phyloP scores from a whole-genome alignment of 2,329 filamentous ascomycete genomes.

The Epicoccum nigrum region DNA sequence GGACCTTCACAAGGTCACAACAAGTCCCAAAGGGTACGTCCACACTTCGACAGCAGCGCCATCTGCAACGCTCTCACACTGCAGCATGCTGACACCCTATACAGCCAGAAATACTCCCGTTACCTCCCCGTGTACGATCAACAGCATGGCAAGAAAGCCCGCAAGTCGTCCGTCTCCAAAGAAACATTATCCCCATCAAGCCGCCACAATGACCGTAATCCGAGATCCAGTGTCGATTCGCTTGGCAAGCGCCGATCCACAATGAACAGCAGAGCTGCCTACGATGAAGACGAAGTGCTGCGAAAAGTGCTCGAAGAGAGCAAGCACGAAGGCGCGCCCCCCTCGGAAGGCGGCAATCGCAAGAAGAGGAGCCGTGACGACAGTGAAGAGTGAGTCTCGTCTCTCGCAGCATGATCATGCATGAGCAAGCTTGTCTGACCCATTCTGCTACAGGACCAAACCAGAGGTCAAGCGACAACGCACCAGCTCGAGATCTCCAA shows the following conservation, averaged over 20 bases:
- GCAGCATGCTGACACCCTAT: slow-evolving; percentile 8
- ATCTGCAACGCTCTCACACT: not conserved
- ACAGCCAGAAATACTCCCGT: slow-evolving; percentile 66
- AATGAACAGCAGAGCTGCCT: slow-evolving; percentile 96
- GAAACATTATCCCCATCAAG: slow-evolving; percentile 62
- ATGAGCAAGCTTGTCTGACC: slow-evolving; percentile 31
- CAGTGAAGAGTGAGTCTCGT: slow-evolving; percentile 82
- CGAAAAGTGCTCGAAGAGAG: slow-evolving; percentile 93
- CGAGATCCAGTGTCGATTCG: slow-evolving; percentile 60
- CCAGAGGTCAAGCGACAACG: slow-evolving; percentile 80
- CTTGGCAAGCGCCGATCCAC: slow-evolving; percentile 87
- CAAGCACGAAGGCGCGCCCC: slow-evolving; percentile 73
- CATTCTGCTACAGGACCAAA: slow-evolving; percentile 64
- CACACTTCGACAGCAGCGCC: not conserved
- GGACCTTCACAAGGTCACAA: slow-evolving; percentile 84
- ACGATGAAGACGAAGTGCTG: slow-evolving; percentile 91
- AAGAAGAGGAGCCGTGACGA: slow-evolving; percentile 88
- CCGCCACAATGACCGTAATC: slow-evolving; percentile 55
- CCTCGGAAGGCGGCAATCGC: slow-evolving; percentile 62
- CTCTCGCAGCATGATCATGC: slow-evolving; percentile 12
- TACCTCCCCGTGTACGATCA: slow-evolving; percentile 66
- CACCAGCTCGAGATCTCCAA: slow-evolving; percentile 62
- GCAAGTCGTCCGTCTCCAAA: slow-evolving; percentile 70
- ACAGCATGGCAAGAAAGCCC: slow-evolving; percentile 56
- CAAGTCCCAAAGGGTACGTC: slow-evolving; percentile 82